Conservation (phyloP, 192 early-diverging fungal genomes). For the Cladochytrium replicatum region DNA sequence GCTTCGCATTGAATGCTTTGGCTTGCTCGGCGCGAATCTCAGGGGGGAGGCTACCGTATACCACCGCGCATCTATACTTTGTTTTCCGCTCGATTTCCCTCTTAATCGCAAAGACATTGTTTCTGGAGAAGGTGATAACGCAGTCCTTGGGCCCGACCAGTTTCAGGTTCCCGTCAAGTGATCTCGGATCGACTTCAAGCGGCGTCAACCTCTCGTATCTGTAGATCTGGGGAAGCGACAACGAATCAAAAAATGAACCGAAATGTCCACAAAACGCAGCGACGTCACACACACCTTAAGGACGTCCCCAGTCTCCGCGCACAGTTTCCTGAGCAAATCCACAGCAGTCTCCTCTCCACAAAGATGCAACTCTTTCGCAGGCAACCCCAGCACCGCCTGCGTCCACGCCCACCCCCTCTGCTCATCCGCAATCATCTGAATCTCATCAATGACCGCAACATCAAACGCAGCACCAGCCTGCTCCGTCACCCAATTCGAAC, state of each 20-base stretch:
- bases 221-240: slow-evolving; percentile 25
- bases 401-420: slow-evolving; percentile 95
- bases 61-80: slow-evolving; percentile 71
- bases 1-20: slow-evolving; percentile 76
- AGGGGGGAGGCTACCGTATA: slow-evolving; percentile 89
- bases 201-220: slow-evolving; percentile 69
- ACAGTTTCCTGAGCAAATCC: slow-evolving; percentile 64
- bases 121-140: slow-evolving; percentile 81
- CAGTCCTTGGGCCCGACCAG: slow-evolving; percentile 72
- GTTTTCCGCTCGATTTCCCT: slow-evolving; percentile 63
- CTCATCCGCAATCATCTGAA: slow-evolving; percentile 87
- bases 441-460: slow-evolving; percentile 92
- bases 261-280: not conserved
- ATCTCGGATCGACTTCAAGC: slow-evolving; percentile 41
- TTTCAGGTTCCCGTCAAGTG: slow-evolving; percentile 43
- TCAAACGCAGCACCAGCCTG: slow-evolving; percentile 43
- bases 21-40: slow-evolving; percentile 86
- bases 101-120: slow-evolving; percentile 70
- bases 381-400: slow-evolving; percentile 67
- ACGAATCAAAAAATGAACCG: not conserved
- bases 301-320: slow-evolving; percentile 60
- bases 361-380: slow-evolving; percentile 78
- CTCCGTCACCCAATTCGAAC: no score
- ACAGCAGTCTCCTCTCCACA: slow-evolving; percentile 89
- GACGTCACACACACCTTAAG: slow-evolving; percentile 47